Conservation (phyloP, 1,284 basidiomycete species). For the Sporisorium reilianum region DNA sequence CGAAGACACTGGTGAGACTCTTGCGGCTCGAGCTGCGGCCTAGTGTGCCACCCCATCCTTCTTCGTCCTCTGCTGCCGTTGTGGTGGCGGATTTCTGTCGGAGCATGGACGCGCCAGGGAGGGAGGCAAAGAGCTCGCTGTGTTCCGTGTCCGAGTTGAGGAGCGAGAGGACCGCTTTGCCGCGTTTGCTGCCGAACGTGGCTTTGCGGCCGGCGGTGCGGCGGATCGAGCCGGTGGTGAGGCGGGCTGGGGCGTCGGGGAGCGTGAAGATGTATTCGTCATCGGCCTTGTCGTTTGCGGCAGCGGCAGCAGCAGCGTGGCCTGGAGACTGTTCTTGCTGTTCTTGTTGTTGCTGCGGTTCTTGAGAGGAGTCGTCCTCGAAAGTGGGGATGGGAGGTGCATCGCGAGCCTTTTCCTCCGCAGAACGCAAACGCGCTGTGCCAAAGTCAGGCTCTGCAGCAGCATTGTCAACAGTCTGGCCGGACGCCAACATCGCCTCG, state of each 20-base stretch:
- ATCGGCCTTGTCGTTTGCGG: neutral
- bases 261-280: conserved; percentile 39
- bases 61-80: conserved; percentile 34
- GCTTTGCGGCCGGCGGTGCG: conserved; percentile 24
- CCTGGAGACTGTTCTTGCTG: neutral
- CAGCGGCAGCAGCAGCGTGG: neutral
- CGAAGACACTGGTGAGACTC: conserved; percentile 25
- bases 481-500: conserved; percentile 21
- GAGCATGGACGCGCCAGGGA: conserved; percentile 30
- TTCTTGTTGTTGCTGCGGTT: neutral
- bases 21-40: conserved; percentile 33
- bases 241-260: conserved; percentile 2
- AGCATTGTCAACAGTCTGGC: neutral
- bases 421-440: conserved; percentile 35
- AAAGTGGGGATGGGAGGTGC: conserved; percentile 18
- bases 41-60: conserved; percentile 53
- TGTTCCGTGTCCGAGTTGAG: conserved; percentile 23
- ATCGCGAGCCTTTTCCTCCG: conserved; percentile 17
- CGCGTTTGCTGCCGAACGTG: conserved; percentile 47
- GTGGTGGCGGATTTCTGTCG: conserved; percentile 15
- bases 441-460: conserved; percentile 29
- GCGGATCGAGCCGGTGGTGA: conserved; percentile 21
- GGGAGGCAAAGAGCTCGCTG: conserved; percentile 27
- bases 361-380: conserved; percentile 2
- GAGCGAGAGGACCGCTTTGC: conserved; percentile 41